Evolutionary conservation across 768 basidiomycete genomes (phyloP).

Genomic region (Mycena galericulata): DNA sequence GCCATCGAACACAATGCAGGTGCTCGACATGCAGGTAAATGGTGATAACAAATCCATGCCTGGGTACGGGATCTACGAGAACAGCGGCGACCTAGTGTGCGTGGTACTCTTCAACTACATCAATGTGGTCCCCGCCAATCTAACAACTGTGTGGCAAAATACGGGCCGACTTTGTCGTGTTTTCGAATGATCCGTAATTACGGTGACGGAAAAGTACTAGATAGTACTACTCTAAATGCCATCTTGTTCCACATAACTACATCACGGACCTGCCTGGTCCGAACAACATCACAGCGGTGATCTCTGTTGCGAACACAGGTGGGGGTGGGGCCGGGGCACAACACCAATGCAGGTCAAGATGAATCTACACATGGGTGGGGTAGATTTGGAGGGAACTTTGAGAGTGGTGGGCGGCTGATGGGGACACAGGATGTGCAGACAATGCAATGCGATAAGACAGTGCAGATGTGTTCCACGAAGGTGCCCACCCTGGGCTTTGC

Average conservation of each 20-base stretch:
- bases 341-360: constrained; percentile 64
- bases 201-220: too few species aligned
- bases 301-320: constrained; percentile 58
- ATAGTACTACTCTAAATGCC: too few species aligned
- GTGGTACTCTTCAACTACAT: constrained; percentile 83
- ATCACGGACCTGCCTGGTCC: constrained; percentile 70
- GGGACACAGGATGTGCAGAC: constrained; percentile 67
- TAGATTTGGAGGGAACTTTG: constrained; percentile 65
- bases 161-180: too few species aligned
- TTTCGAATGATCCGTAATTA: too few species aligned
- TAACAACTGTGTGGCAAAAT: too few species aligned
- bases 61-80: constrained; percentile 80
- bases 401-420: constrained; percentile 74
- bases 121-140: too few species aligned
- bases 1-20: constrained; percentile 66
- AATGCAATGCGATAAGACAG: constrained; percentile 66
- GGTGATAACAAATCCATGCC: constrained; percentile 67
- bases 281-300: constrained; percentile 63
- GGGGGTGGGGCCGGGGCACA: constrained; percentile 46
- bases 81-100: constrained; percentile 67
- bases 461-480: constrained; percentile 66
- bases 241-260: too few species aligned
- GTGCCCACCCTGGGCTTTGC: constrained; percentile 81
- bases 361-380: constrained; percentile 52
- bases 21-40: constrained; percentile 73